Conservation (phyloP, 345 rosid genomes). For the Pelargonium nanum region DNA sequence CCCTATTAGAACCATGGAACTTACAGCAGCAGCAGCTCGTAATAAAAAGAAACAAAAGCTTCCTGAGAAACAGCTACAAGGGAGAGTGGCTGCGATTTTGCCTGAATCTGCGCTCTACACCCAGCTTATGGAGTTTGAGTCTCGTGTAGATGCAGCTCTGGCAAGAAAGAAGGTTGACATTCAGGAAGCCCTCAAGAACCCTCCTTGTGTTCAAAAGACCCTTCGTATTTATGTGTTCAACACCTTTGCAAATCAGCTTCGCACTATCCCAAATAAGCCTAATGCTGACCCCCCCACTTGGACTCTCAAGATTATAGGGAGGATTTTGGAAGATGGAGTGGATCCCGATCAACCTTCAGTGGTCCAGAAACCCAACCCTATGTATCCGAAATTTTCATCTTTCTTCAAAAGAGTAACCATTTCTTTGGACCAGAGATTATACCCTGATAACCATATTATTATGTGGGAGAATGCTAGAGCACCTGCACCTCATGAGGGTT, state of each 20-base stretch:
- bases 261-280: constrained; percentile 63
- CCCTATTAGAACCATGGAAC: constrained; percentile 70
- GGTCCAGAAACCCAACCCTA: constrained; percentile 59
- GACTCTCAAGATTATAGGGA: constrained; percentile 89
- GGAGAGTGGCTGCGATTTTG: constrained; percentile 84
- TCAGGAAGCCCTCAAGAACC: constrained; percentile 90
- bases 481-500: constrained; percentile 87
- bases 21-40: constrained; percentile 59
- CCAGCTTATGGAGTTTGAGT: constrained; percentile 93
- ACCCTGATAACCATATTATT: constrained; percentile 79
- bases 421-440: constrained; percentile 79
- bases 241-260: constrained; percentile 78
- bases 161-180: constrained; percentile 86
- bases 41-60: constrained; percentile 81
- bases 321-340: constrained; percentile 88
- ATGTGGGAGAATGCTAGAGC: constrained; percentile 91
- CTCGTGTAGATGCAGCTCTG: constrained; percentile 86
- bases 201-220: constrained; percentile 83
- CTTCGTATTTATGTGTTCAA: constrained; percentile 87
- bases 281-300: constrained; percentile 87
- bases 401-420: constrained; percentile 88
- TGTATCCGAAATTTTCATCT: constrained; percentile 75
- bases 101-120: constrained; percentile 96
- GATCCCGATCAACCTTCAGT: constrained; percentile 87
- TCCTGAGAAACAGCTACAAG: constrained; percentile 83